phyloP scores from a whole-genome alignment of 2,329 filamentous ascomycete genomes.

The Atkinsonella hypoxylon region DNA sequence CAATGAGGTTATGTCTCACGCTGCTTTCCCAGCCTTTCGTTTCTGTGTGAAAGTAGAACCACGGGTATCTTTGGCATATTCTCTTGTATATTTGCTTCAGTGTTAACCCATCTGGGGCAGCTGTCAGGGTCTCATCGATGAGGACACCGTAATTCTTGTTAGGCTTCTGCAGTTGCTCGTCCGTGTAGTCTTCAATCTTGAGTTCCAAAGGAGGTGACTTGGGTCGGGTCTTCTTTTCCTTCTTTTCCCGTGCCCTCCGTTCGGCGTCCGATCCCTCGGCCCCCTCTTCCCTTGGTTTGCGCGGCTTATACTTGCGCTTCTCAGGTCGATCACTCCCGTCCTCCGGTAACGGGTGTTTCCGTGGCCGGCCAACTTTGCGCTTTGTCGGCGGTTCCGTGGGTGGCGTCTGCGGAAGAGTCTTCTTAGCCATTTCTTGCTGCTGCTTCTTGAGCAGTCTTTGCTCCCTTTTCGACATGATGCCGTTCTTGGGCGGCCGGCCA shows the following conservation, averaged over 20 bases:
- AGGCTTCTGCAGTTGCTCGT: conserved; percentile 47
- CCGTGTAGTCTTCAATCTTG: conserved; percentile 41
- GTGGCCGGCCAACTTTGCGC: conserved; percentile 52
- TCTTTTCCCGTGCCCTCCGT: conserved; percentile 43
- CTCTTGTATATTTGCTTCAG: conserved; percentile 53
- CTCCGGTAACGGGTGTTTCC: conserved; percentile 51
- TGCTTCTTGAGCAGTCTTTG: conserved; percentile 50
- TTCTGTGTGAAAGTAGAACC: conserved; percentile 47
- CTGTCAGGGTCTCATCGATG: conserved; percentile 47
- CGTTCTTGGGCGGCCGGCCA: conserved; percentile 72
- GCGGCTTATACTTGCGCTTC: conserved; percentile 55
- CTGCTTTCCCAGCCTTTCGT: conserved; percentile 56
- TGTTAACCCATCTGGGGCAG: conserved; percentile 40
- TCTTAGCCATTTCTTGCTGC: conserved; percentile 35
- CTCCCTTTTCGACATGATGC: conserved; percentile 71
- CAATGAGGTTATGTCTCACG: conserved; percentile 51
- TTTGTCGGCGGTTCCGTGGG: conserved; percentile 42
- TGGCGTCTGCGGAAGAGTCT: conserved; percentile 35
- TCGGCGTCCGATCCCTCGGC: conserved; percentile 45
- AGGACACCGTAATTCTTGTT: conserved; percentile 51
- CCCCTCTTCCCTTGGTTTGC: conserved; percentile 45
- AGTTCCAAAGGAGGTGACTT: conserved; percentile 50
- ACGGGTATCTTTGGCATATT: conserved; percentile 45
- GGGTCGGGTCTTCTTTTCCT: conserved; percentile 45
- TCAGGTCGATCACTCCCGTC: conserved; percentile 41